Evolutionary conservation across 1,284 basidiomycete species (phyloP), one percentile per base, ranked within the genome.

Genomic region (Ceratobasidium sp.): DNA sequence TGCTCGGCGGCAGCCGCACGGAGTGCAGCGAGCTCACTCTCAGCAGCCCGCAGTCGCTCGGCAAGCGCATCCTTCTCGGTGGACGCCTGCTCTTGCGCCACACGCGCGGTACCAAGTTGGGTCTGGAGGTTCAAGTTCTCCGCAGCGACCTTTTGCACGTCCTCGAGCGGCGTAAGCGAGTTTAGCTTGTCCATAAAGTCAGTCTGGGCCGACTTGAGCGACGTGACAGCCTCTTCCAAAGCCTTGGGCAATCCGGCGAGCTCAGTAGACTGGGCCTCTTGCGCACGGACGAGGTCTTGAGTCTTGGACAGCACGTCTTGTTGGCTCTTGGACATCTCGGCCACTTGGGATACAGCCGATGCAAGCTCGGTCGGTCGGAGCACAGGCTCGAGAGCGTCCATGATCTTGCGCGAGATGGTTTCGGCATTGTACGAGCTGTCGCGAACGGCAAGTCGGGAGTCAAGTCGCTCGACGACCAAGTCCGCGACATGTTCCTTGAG

Each of bases 401-500:
- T 78, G 15, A 92, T 62, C 25, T 65, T 69, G 42, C 78, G 77
- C 2, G 85, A 82, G 42, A 92, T 77, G 3, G 78, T 78, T 29
- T 92, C 89, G 20, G 86, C 78, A 73, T 86, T 90, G 74, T 89
- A 83, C 3, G 83, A 49, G 35, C 55, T 78, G 77, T 93, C 90
- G 17, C 90, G 83, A 32, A 91, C 86, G 25, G 90, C 84, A 53
- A 93, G 82, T 15, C 91, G 85, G 10, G 91, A 89, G 73, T 92
- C 90, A 17, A 93, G 81, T 29, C 91, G 85, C 76, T 91, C 91
- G 2, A 93, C 89, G 3, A 93, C 91, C 27, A 93, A 84, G 76
- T 92, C 91, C 1, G 91, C 90, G 0, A 93, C 90, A 73, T 91
- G 89, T 75, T 92, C 91, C 80, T 91, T 92, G 77, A 93, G 90